Conservation (phyloP, 164 flowering plant species). For the Buxus sempervirens region DNA sequence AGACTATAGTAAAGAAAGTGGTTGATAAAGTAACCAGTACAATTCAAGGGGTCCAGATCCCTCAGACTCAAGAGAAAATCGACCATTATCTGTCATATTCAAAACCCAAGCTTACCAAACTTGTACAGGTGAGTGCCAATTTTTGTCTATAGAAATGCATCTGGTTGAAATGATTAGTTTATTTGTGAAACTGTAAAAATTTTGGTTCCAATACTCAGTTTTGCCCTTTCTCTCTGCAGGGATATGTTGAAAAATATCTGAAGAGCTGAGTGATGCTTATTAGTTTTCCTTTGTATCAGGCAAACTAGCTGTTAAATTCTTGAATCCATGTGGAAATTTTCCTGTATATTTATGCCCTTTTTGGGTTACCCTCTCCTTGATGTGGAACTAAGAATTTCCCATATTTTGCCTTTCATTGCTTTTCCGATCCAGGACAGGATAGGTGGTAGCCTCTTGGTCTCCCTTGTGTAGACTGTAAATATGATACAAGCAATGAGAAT, state of each 20-base stretch:
- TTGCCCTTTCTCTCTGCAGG: constrained; percentile 23
- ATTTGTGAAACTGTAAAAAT: background rate
- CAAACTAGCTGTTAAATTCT: background rate
- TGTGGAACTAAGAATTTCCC: background rate
- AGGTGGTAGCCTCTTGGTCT: background rate
- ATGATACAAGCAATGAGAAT: no score
- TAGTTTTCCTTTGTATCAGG: constrained; percentile 5
- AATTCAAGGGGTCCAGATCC: constrained; percentile 54
- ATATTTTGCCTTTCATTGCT: background rate
- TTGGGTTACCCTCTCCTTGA: background rate
- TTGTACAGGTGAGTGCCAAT: constrained; percentile 60
- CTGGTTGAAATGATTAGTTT: background rate
- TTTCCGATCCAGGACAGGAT: background rate
- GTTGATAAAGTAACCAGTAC: constrained; percentile 74
- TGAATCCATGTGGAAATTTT: background rate
- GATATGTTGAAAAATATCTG: constrained; percentile 35
- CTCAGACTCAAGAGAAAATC: constrained; percentile 74
- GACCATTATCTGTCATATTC: constrained; percentile 70
- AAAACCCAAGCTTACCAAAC: constrained; percentile 72
- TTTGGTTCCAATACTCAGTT: background rate
- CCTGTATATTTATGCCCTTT: background rate
- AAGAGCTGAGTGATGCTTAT: constrained; percentile 20
- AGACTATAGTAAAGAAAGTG: constrained; percentile 85
- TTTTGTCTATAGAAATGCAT: background rate
- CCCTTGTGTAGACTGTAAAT: background rate